A percentile compares a stretch with the other conserved stretches of the same genome.
phyloP scores from a whole-genome alignment of 139 green algal species.

The Gonium pectorale region DNA sequence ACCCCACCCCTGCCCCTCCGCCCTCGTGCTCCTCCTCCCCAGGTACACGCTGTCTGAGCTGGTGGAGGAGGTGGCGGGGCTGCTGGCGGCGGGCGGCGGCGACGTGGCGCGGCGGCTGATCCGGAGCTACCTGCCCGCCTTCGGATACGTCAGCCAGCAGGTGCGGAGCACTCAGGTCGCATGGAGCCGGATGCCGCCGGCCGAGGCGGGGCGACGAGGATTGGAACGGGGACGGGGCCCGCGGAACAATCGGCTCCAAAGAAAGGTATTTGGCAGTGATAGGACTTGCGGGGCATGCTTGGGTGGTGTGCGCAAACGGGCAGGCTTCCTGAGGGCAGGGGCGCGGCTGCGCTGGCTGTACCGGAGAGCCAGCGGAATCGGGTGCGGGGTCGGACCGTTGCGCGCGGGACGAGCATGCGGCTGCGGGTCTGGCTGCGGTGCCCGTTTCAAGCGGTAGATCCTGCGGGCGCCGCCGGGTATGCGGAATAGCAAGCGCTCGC shows the following conservation, averaged over 20 bases:
- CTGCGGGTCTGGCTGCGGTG: too few species aligned
- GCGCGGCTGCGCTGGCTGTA: too few species aligned
- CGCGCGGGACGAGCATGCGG: too few species aligned
- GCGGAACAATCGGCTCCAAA: background rate
- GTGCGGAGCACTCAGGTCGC: too few species aligned
- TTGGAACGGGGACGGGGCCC: too few species aligned
- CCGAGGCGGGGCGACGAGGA: background rate
- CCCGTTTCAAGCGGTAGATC: too few species aligned
- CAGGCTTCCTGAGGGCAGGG: background rate
- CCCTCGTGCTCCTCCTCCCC: background rate
- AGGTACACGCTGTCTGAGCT: conserved; percentile 25
- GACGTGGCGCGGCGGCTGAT: background rate
- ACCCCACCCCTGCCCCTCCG: background rate
- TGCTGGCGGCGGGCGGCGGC: conserved; percentile 12
- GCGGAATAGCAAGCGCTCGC: too few species aligned
- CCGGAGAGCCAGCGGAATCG: too few species aligned
- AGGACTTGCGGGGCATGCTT: background rate
- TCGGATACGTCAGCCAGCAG: conserved; percentile 23
- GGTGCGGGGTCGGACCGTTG: too few species aligned
- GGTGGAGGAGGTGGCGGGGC: conserved; percentile 27
- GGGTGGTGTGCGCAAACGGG: background rate
- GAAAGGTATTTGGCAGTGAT: too few species aligned
- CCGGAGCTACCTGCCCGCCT: conserved; percentile 22
- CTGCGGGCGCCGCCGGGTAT: too few species aligned
- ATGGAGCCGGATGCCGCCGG: background rate